phyloP scores from a whole-genome alignment of 345 rosid species.

The Dimocarpus longan region DNA sequence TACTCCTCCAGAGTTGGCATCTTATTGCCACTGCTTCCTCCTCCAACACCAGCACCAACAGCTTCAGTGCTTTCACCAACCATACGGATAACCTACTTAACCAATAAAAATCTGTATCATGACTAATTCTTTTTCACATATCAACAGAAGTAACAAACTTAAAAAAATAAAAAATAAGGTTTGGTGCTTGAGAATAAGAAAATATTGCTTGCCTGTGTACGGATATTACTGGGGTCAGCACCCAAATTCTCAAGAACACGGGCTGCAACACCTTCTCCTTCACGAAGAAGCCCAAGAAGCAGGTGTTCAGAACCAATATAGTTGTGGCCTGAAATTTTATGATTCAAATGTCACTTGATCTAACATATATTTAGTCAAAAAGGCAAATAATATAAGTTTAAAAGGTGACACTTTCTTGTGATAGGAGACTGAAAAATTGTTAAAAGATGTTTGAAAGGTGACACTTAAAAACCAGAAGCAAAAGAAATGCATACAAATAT shows the following conservation, averaged over 20 bases:
- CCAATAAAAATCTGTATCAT: slow-evolving; percentile 15
- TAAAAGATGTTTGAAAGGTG: not conserved
- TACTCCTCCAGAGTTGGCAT: slow-evolving; percentile 99
- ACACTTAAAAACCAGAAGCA: not conserved
- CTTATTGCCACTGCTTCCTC: slow-evolving; percentile 73
- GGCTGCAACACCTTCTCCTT: slow-evolving; percentile 99
- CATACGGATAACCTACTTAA: slow-evolving; percentile 88
- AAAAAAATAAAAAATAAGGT: not conserved
- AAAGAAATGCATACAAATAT: not conserved
- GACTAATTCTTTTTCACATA: not conserved
- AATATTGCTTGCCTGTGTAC: slow-evolving; percentile 74
- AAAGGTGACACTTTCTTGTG: not conserved
- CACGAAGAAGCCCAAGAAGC: slow-evolving; percentile 93
- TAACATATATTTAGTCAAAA: slow-evolving; percentile 1
- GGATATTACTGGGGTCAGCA: slow-evolving; percentile 87
- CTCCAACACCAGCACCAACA: slow-evolving; percentile 80
- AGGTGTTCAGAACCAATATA: slow-evolving; percentile 99
- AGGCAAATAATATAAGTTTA: not conserved
- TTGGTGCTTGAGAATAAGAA: not conserved
- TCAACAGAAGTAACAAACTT: not conserved
- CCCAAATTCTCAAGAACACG: slow-evolving; percentile 97
- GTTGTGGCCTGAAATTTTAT: slow-evolving; percentile 74
- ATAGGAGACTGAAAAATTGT: not conserved
- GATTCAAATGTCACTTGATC: not conserved
- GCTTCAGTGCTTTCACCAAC: slow-evolving; percentile 92